A percentile compares a stretch with the other conserved stretches of the same genome.
Evolutionary conservation across 768 basidiomycete species (phyloP).

Genomic region (Mycena polygramma): DNA sequence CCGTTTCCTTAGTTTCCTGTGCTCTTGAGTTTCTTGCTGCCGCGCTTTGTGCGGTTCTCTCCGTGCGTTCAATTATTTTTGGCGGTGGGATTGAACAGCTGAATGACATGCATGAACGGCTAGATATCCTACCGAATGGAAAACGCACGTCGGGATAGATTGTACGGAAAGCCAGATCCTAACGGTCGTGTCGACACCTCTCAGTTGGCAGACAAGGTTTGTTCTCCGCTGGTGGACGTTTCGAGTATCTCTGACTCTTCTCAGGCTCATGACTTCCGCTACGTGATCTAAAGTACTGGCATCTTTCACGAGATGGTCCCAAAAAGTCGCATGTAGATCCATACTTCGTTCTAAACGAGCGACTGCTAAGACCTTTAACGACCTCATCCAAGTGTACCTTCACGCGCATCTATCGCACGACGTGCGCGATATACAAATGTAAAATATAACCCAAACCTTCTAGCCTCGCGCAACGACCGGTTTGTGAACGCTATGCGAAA

Average conservation of each 20-base stretch:
- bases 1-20: slow-evolving; percentile 53
- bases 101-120: neutral
- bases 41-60: slow-evolving; percentile 63
- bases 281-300: slow-evolving; percentile 45
- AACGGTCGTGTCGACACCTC: slow-evolving; percentile 70
- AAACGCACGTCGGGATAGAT: slow-evolving; percentile 66
- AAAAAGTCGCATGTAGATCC: neutral
- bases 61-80: slow-evolving; percentile 50
- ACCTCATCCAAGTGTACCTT: slow-evolving; percentile 69
- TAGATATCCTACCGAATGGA: slow-evolving; percentile 76
- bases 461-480: too few relatives aligned
- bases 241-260: slow-evolving; percentile 3
- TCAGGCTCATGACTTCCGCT: slow-evolving; percentile 75
- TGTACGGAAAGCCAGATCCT: slow-evolving; percentile 63
- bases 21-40: slow-evolving; percentile 70
- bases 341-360: slow-evolving; percentile 58
- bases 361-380: slow-evolving; percentile 64
- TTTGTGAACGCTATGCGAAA: too few relatives aligned
- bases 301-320: too few relatives aligned
- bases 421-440: too few relatives aligned
- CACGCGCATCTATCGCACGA: slow-evolving; percentile 63
- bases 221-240: slow-evolving; percentile 18
- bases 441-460: too few relatives aligned
- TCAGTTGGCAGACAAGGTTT: slow-evolving; percentile 75
- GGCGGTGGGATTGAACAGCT: too few relatives aligned